Base-by-base conservation (phyloP, 225 moss, liverwort and hornwort genomes). In the Bryoerythrophyllum caledonicum region DNA sequence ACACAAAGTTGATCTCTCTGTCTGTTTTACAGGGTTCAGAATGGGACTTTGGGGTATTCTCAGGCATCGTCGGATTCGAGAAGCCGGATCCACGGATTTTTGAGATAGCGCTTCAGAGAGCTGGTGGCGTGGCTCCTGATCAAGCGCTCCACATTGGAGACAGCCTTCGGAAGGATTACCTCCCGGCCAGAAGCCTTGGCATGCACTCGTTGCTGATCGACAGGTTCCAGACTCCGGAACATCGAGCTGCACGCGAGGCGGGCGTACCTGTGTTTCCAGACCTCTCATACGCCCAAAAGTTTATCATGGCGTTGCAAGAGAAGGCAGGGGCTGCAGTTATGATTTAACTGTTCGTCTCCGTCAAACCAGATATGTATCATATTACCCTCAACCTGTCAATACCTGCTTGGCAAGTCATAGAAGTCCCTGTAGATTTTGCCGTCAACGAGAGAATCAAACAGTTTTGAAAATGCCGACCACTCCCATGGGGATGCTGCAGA, bases 141-240 rank as follows among this genome's bases (percentile, higher is more conserved):
- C 82, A 91, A 79, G 82, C 82, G 5, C 80, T 95, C 35, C 94
- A 95, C 70, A 82, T 95, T 56, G 94, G 94, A 70, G 94, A 92
- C 78, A 92, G 83, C 75, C 81, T 87, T 34, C 71, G 63, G 16
- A 92, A 94, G 80, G 94, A 94, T 67, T 94, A 88, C 77, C 62
- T 91, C 15, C 89, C 94, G 34, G 85, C 92, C 1, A 83, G 82
- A 79, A 74, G 76, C 48, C 44, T 95, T 8, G 92, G 94, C 75
- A 92, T 95, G 94, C 92, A 95, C 72, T 89, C 91, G 21, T 61
- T 92, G 71, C 94, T 95, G 72, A 74, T 95, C 65, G 94, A 95
- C 76, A 86, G 92, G 30, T 95, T 95, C 67, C 79, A 88, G 59
- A 88, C 91, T 21, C 34, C 60, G 11, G 92, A 91, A 80, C 86